Evolutionary conservation across 345 rosid species (phyloP).

Genomic region (Conringia planisiliqua): DNA sequence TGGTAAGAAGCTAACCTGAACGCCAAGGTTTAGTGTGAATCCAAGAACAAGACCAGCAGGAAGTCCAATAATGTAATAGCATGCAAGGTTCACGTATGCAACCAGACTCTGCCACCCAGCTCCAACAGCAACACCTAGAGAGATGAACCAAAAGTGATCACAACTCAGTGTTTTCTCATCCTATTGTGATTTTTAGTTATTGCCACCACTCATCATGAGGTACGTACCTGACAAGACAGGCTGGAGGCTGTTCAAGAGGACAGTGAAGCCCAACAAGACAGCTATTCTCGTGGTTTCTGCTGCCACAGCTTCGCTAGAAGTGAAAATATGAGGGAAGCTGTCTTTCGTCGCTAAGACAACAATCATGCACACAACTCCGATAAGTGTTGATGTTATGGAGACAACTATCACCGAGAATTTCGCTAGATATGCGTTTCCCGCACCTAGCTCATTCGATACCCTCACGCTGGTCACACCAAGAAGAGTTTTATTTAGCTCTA

Average conservation of each 20-base stretch:
- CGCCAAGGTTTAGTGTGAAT: constrained; percentile 68
- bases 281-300: constrained; percentile 75
- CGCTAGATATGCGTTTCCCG: constrained; percentile 62
- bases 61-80: constrained; percentile 79
- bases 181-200: neutral
- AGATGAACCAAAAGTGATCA: neutral
- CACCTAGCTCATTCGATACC: constrained; percentile 89
- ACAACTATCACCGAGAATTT: constrained; percentile 71
- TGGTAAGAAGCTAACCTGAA: constrained; percentile 34
- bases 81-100: constrained; percentile 79
- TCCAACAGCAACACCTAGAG: constrained; percentile 88
- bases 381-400: constrained; percentile 59
- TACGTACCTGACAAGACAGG: constrained; percentile 91
- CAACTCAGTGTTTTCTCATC: neutral
- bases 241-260: constrained; percentile 85
- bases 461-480: constrained; percentile 55
- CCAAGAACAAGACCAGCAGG: constrained; percentile 86
- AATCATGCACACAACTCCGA: constrained; percentile 58
- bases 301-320: constrained; percentile 68
- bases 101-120: constrained; percentile 94
- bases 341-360: constrained; percentile 58
- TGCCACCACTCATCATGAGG: neutral
- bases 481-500: neutral
- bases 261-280: constrained; percentile 57
- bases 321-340: constrained; percentile 76